phyloP scores from a whole-genome alignment of 1,284 basidiomycete genomes.

The Cryptococcus wingfieldii region DNA sequence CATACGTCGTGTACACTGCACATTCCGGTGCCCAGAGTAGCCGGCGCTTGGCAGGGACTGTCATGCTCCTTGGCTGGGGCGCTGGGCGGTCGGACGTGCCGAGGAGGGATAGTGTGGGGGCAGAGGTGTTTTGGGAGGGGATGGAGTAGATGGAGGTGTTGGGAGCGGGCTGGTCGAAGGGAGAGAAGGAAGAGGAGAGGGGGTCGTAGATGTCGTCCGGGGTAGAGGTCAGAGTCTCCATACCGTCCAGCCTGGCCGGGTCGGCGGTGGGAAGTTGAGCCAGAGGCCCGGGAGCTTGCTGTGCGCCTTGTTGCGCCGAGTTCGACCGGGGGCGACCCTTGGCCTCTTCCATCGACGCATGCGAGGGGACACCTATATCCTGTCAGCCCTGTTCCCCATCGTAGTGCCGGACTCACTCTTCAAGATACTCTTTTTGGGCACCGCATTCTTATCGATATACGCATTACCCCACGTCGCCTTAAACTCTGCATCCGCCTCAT shows the following conservation, averaged over 20 bases:
- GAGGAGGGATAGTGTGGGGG: slow-evolving; percentile 70
- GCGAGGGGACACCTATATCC: slow-evolving; percentile 16
- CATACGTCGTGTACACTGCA: slow-evolving; percentile 94
- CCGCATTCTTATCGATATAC: slow-evolving; percentile 61
- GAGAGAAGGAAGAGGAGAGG: slow-evolving; percentile 57
- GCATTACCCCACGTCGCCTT: slow-evolving; percentile 58
- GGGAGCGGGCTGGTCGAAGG: slow-evolving; percentile 28
- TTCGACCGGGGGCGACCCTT: slow-evolving; percentile 62
- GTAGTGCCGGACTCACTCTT: slow-evolving; percentile 63
- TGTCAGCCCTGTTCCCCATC: slow-evolving; percentile 19
- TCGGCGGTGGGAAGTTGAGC: slow-evolving; percentile 68
- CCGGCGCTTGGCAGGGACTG: slow-evolving; percentile 53
- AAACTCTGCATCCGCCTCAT: slow-evolving; percentile 52
- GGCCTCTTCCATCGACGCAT: neutral
- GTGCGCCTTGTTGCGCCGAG: slow-evolving; percentile 60
- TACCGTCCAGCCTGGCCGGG: slow-evolving; percentile 66
- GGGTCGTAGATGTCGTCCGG: slow-evolving; percentile 39
- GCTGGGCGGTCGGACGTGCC: slow-evolving; percentile 45
- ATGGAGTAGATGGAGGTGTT: slow-evolving; percentile 19
- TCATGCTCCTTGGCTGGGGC: slow-evolving; percentile 25
- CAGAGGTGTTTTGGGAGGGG: slow-evolving; percentile 57
- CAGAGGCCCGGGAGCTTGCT: slow-evolving; percentile 64
- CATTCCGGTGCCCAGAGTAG: slow-evolving; percentile 86
- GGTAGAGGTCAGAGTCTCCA: slow-evolving; percentile 54
- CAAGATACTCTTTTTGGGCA: slow-evolving; percentile 78